Percentiles rank a stretch among this genome's conserved stretches.
phyloP scores from a whole-genome alignment of 495 filamentous ascomycete genomes.

The Trypethelium eluteriae region DNA sequence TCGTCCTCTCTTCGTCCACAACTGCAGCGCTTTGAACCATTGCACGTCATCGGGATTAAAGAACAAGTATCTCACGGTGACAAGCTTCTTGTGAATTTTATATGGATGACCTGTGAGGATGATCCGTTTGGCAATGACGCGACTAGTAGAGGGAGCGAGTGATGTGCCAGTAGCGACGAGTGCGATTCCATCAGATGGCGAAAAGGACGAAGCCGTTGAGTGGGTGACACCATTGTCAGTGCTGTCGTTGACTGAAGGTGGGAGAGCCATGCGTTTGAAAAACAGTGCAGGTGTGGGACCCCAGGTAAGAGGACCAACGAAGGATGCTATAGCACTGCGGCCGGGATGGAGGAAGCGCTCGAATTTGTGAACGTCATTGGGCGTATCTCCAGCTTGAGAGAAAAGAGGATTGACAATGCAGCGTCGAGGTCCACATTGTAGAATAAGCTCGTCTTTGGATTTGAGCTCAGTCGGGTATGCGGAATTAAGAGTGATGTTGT shows the following conservation, averaged over 20 bases:
- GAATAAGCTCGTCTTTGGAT: constrained; percentile 79
- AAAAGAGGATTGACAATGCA: constrained; percentile 85
- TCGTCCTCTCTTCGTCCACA: constrained; percentile 88
- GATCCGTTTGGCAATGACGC: constrained; percentile 87
- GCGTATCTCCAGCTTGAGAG: constrained; percentile 72
- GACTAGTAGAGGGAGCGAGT: constrained; percentile 65
- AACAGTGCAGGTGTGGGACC: constrained; percentile 81
- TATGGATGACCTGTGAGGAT: constrained; percentile 93
- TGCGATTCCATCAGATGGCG: constrained; percentile 41
- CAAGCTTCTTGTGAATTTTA: constrained; percentile 95
- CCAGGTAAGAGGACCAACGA: constrained; percentile 87
- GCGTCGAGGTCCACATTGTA: constrained; percentile 81
- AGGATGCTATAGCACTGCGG: constrained; percentile 80
- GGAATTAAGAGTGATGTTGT: constrained; percentile 72
- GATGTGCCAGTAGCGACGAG: constrained; percentile 81
- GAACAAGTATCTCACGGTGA: constrained; percentile 98
- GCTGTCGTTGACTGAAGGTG: constrained; percentile 28
- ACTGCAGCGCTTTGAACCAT: constrained; percentile 92
- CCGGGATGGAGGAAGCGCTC: constrained; percentile 89
- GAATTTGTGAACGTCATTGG: constrained; percentile 95
- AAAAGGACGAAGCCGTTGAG: not conserved
- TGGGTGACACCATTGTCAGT: constrained; percentile 28
- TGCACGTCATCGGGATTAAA: constrained; percentile 90
- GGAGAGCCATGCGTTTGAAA: constrained; percentile 51
- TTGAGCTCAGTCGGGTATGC: constrained; percentile 65